A percentile compares a stretch with the other conserved stretches of the same genome.
Conservation (phyloP, 2,329 filamentous ascomycete genomes). For the Pyrenophora tritici-repentis region DNA sequence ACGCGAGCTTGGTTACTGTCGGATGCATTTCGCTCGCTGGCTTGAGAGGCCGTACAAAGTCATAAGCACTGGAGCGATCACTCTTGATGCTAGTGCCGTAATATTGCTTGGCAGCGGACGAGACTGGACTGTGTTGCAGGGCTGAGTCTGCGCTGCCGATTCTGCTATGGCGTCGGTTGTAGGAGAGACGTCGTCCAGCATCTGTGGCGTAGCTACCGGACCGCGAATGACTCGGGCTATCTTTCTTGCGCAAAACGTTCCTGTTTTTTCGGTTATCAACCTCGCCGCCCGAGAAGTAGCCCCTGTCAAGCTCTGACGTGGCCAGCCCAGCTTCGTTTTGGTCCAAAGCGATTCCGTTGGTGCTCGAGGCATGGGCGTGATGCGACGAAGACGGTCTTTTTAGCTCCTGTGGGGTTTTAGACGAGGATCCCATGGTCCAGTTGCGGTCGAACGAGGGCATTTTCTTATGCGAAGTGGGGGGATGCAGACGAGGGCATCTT, state of each 20-base stretch:
- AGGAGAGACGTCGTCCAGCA: constrained; percentile 61
- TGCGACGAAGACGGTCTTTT: constrained; percentile 42
- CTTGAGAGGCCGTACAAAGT: constrained; percentile 48
- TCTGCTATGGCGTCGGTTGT: constrained; percentile 71
- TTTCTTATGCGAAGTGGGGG: constrained; percentile 55
- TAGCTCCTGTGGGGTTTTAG: constrained; percentile 34
- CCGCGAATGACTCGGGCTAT: constrained; percentile 65
- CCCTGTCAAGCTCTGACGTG: constrained; percentile 71
- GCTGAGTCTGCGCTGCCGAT: constrained; percentile 80
- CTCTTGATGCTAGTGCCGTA: constrained; percentile 57
- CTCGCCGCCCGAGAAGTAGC: constrained; percentile 92
- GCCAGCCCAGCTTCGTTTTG: constrained; percentile 33
- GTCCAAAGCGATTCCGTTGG: constrained; percentile 35
- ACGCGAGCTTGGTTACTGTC: constrained; percentile 62
- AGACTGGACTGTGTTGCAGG: constrained; percentile 61
- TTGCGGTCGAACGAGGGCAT: constrained; percentile 63
- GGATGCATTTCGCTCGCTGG: constrained; percentile 54
- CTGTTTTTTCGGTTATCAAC: constrained; percentile 71
- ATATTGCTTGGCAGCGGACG: constrained; percentile 70
- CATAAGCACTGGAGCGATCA: constrained; percentile 56
- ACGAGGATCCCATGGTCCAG: constrained; percentile 59
- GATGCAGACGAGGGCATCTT: constrained; percentile 28
- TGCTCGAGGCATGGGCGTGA: constrained; percentile 39
- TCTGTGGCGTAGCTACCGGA: constrained; percentile 74
- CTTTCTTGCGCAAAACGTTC: constrained; percentile 78